Evolutionary conservation across 2,329 filamentous ascomycete species (phyloP).

Genomic region (Talaromyces sp.): DNA sequence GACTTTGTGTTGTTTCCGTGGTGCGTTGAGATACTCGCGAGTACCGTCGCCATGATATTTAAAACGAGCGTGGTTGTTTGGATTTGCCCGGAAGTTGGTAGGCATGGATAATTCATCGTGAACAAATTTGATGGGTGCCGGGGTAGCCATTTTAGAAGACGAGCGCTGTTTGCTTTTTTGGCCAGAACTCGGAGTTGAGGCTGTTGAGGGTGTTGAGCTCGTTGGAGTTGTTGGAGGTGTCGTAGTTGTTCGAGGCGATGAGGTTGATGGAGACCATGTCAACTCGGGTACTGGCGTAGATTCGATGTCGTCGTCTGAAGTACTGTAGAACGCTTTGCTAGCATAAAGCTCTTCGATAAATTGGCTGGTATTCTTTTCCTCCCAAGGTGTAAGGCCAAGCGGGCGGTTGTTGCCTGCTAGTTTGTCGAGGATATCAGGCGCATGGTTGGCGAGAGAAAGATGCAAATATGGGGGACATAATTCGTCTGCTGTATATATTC

Average conservation of each 20-base stretch:
- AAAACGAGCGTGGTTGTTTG: constrained; percentile 21
- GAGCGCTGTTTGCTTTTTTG: background rate
- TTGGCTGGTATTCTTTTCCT: background rate
- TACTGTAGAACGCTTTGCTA: background rate
- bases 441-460: background rate
- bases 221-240: background rate
- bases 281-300: background rate
- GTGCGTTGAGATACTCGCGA: constrained; percentile 17
- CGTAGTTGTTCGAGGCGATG: background rate
- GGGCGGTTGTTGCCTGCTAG: background rate
- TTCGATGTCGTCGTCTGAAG: background rate
- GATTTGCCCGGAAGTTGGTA: constrained; percentile 18
- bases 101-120: constrained; percentile 13
- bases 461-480: background rate
- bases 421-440: background rate
- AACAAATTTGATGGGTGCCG: constrained; percentile 8
- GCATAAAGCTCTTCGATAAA: background rate
- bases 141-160: background rate
- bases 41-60: constrained; percentile 11
- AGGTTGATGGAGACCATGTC: background rate
- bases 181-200: background rate
- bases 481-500: background rate
- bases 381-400: background rate
- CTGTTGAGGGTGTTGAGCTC: background rate
- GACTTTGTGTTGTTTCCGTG: constrained; percentile 8